phyloP scores from a whole-genome alignment of 2,329 filamentous ascomycete genomes.

The Hyphodiscus sp. region DNA sequence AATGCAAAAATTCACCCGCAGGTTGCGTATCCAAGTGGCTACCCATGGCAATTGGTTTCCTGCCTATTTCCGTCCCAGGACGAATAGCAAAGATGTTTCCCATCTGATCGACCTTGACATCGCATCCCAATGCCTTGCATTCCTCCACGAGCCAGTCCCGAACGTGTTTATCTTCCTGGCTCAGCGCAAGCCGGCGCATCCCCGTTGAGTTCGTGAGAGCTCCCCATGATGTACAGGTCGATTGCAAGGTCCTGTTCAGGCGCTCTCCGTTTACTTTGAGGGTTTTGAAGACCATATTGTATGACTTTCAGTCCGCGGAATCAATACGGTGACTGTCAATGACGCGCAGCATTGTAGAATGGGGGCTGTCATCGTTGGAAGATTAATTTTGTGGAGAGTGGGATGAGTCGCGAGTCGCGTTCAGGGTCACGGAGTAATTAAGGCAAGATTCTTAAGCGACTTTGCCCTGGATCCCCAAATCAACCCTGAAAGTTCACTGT shows the following conservation, averaged over 20 bases:
- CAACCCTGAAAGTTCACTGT: too few relatives aligned
- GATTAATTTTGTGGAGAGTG: background rate
- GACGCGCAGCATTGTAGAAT: background rate
- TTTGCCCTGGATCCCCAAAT: too few relatives aligned
- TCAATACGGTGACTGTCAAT: background rate
- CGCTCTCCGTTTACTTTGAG: background rate
- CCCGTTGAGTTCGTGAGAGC: conserved; percentile 35
- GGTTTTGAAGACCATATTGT: background rate
- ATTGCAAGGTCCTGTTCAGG: background rate
- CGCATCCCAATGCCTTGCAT: conserved; percentile 56
- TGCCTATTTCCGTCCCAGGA: conserved; percentile 47
- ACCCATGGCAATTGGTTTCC: conserved; percentile 59
- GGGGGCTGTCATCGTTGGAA: background rate
- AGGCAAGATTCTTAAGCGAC: too few relatives aligned
- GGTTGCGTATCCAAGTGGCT: conserved; percentile 61
- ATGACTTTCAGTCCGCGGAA: background rate
- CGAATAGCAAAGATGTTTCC: conserved; percentile 68
- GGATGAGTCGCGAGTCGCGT: background rate
- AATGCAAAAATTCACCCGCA: conserved; percentile 26
- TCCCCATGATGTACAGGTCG: background rate
- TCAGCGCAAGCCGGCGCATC: conserved; percentile 67
- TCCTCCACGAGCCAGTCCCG: conserved; percentile 69
- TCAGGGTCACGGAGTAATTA: background rate
- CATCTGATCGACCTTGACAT: conserved; percentile 64
- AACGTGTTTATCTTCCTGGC: conserved; percentile 62